These are phyloP conservation scores for Hygrophorus russula DNA, from an alignment of 768 basidiomycete genomes.

Conservation along the genomic window DNA sequence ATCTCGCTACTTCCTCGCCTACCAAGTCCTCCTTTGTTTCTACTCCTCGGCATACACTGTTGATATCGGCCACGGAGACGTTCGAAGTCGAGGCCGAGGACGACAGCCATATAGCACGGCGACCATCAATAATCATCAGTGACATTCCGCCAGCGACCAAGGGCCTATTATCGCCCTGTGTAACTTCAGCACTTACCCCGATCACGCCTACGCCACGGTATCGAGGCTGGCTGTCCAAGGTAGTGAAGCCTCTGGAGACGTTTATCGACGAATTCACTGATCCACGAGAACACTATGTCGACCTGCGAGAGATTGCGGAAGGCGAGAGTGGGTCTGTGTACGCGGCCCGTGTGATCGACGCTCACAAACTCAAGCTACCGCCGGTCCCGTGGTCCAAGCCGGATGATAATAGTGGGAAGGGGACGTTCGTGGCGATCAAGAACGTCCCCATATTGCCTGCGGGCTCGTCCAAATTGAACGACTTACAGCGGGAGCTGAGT, in stretches of 20 bases:
- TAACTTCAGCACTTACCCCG: slow-evolving; percentile 9
- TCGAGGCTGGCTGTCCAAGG: slow-evolving; percentile 49
- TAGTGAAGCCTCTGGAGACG: slow-evolving; percentile 46
- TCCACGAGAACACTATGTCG: slow-evolving; percentile 51
- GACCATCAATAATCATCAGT: slow-evolving; percentile 26
- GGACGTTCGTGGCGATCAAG: slow-evolving; percentile 65
- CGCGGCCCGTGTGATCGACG: slow-evolving; percentile 28
- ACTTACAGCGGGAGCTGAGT: slow-evolving; percentile 48
- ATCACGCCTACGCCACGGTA: slow-evolving; percentile 33
- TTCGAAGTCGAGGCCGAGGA: slow-evolving; percentile 19
- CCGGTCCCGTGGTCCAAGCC: slow-evolving; percentile 23
- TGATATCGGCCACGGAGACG: slow-evolving; percentile 21
- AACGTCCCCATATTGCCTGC: slow-evolving; percentile 48
- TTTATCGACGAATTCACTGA: slow-evolving; percentile 56
- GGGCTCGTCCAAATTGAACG: slow-evolving; percentile 51
- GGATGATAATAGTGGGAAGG: slow-evolving; percentile 20
- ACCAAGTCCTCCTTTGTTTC: slow-evolving; percentile 14
- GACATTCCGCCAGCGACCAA: slow-evolving; percentile 6
- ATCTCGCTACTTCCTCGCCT: slow-evolving; percentile 10
- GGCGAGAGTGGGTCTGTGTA: slow-evolving; percentile 72
- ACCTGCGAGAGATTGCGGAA: slow-evolving; percentile 71
- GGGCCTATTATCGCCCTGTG: not conserved
- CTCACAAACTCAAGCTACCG: slow-evolving; percentile 28
- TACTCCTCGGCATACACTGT: slow-evolving; percentile 13
- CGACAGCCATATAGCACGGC: slow-evolving; percentile 11